Percentiles rank a stretch among this genome's conserved stretches.
Evolutionary conservation across 2,329 filamentous ascomycete species (phyloP).

Genomic region (Pyrenophora teres): DNA sequence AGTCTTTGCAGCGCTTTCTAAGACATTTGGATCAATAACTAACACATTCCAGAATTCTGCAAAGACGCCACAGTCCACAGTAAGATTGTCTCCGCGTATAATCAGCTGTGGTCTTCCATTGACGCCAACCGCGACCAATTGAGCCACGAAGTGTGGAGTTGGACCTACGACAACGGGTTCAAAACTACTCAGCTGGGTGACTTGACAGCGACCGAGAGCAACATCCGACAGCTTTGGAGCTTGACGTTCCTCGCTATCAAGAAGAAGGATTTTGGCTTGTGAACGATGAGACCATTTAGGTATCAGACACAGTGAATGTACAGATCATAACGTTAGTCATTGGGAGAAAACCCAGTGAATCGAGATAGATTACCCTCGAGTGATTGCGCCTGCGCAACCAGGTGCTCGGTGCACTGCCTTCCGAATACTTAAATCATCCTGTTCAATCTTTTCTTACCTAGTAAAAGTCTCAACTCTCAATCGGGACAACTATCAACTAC

Average conservation of each 20-base stretch:
- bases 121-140: slow-evolving; percentile 60
- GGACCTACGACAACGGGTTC: slow-evolving; percentile 60
- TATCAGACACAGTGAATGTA: too few species aligned
- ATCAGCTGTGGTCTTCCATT: slow-evolving; percentile 64
- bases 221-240: slow-evolving; percentile 63
- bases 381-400: too few species aligned
- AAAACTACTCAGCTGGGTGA: slow-evolving; percentile 57
- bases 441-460: too few species aligned
- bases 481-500: too few species aligned
- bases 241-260: slow-evolving; percentile 62
- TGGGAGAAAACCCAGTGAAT: too few species aligned
- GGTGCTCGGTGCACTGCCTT: too few species aligned
- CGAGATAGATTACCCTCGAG: too few species aligned
- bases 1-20: not conserved
- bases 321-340: too few species aligned
- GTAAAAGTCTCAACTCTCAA: too few species aligned
- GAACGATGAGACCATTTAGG: too few species aligned
- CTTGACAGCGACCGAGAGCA: slow-evolving; percentile 57
- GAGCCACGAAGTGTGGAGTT: slow-evolving; percentile 66
- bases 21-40: slow-evolving; percentile 20
- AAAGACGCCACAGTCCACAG: slow-evolving; percentile 48
- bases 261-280: slow-evolving; percentile 40
- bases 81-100: slow-evolving; percentile 60
- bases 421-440: too few species aligned
- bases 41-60: slow-evolving; percentile 55